These are phyloP conservation scores for Aspergillus proliferans DNA, from an alignment of 2,329 filamentous ascomycete genomes.

Conservation along the genomic window DNA sequence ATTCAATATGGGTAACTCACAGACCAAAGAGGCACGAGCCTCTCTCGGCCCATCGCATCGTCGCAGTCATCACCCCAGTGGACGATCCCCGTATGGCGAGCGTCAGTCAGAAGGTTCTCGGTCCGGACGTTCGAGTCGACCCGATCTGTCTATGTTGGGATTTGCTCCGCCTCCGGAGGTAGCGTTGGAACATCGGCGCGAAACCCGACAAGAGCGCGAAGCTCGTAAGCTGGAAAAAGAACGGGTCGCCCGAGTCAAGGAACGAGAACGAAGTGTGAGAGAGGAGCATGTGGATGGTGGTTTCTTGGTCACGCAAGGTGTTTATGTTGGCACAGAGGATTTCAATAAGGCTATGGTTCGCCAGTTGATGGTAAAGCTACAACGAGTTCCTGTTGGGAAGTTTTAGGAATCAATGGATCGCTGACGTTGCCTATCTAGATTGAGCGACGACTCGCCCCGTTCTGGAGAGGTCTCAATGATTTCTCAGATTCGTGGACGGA, in stretches of 20 bases:
- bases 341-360: slow-evolving; percentile 84
- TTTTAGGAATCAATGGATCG: background rate
- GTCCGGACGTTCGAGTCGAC: slow-evolving; percentile 48
- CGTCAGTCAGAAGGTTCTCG: slow-evolving; percentile 37
- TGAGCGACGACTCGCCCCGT: slow-evolving; percentile 84
- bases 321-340: slow-evolving; percentile 87
- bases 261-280: slow-evolving; percentile 81
- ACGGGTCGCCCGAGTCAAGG: slow-evolving; percentile 65
- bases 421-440: slow-evolving; percentile 56
- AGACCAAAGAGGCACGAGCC: slow-evolving; percentile 42
- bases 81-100: slow-evolving; percentile 24
- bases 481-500: slow-evolving; percentile 87
- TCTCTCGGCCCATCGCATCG: slow-evolving; percentile 20
- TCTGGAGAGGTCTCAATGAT: slow-evolving; percentile 90
- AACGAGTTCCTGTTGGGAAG: background rate
- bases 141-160: slow-evolving; percentile 55
- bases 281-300: slow-evolving; percentile 94
- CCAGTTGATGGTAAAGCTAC: slow-evolving; percentile 71
- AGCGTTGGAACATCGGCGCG: slow-evolving; percentile 58
- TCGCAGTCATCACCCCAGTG: slow-evolving; percentile 26
- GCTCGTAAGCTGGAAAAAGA: slow-evolving; percentile 79
- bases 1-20: slow-evolving; percentile 39
- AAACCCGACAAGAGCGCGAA: slow-evolving; percentile 88
- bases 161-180: slow-evolving; percentile 46
- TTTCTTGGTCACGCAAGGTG: slow-evolving; percentile 86